Conservation (phyloP, 345 rosid genomes). For the Raphanus sativus region DNA sequence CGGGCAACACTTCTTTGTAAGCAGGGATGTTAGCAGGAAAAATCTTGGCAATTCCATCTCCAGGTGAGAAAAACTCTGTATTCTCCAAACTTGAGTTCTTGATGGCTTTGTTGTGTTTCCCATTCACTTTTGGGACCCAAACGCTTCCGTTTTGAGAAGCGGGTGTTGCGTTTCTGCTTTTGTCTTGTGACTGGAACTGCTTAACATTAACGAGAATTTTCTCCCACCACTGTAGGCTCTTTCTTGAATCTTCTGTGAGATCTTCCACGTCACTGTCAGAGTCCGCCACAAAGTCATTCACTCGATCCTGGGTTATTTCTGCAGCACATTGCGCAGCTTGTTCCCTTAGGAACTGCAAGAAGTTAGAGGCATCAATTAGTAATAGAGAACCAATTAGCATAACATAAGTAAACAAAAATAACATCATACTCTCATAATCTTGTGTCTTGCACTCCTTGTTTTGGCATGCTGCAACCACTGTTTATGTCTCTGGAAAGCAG, state of each 20-base stretch:
- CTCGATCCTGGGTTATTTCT: slow-evolving; percentile 72
- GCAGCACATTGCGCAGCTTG: slow-evolving; percentile 83
- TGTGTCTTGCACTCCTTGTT: slow-evolving; percentile 94
- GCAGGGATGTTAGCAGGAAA: slow-evolving; percentile 65
- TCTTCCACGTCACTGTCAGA: slow-evolving; percentile 73
- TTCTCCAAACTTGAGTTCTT: slow-evolving; percentile 48
- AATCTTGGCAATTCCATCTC: slow-evolving; percentile 64
- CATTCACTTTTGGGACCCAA: slow-evolving; percentile 77
- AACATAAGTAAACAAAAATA: not conserved
- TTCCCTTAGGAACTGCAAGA: slow-evolving; percentile 80
- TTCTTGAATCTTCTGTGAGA: slow-evolving; percentile 44
- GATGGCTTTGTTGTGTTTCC: slow-evolving; percentile 70
- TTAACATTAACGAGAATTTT: slow-evolving; percentile 56
- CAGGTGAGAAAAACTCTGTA: slow-evolving; percentile 49
- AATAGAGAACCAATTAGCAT: slow-evolving; percentile 4
- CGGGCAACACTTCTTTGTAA: slow-evolving; percentile 79
- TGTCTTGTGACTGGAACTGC: slow-evolving; percentile 47
- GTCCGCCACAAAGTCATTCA: slow-evolving; percentile 70
- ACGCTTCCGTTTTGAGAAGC: slow-evolving; percentile 43
- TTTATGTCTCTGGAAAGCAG: slow-evolving; percentile 85
- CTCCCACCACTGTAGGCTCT: slow-evolving; percentile 63
- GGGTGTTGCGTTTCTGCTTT: slow-evolving; percentile 39
- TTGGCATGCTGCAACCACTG: slow-evolving; percentile 93
- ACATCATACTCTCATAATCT: slow-evolving; percentile 77
- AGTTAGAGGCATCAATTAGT: slow-evolving; percentile 25